Base-by-base conservation (phyloP, 2,329 filamentous ascomycete species). In the Cladosporium sp. region DNA sequence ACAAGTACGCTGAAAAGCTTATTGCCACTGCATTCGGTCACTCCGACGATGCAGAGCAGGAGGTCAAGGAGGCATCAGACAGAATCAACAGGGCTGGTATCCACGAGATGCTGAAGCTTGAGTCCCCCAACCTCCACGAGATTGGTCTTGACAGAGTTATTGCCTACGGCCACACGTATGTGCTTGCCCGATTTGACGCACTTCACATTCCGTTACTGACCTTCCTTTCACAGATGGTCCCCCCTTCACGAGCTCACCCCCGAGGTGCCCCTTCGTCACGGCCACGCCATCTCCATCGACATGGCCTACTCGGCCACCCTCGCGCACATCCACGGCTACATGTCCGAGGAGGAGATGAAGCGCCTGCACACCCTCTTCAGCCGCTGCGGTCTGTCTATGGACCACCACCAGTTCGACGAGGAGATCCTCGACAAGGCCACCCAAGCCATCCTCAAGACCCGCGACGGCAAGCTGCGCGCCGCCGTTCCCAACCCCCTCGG, bases 281-380 rank as follows among this genome's bases (percentile, higher is more conserved):
- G 85, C 3, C 85, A 88, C 62, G 85, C 85, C 57, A 88, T 88
- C 58, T 85, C 82, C 2, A 85, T 88, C 54, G 85, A 88, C 64
- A 88, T 88, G 85, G 85, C 84, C 0, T 88, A 84, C 69, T 85
- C 83, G 0, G 84, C 84, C 0, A 88, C 85, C 0, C 73, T 88
- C 3, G 82, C 84, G 15, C 78, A 83, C 62, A 67, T 74, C 53
- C 78, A 82, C n/a, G 80, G 82, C 3, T 70, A 86, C 0, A 73
- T 88, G 8, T 76, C 73, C 18, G 71, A 80, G 39, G 73, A 71
- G 1, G 83, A 88, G 56, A 82, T 87, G 63, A 73, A 68, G 20
- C 76, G 83, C 15, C 68, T 88, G 1, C 70, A 88, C n/a, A 78
- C 75, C 48, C 73, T 88, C 4, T 88, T 88, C 68, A 87, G 84